Percentiles rank a stretch among this genome's conserved stretches.
Conservation (phyloP, 495 filamentous ascomycete genomes). For the Daldinia childiae region DNA sequence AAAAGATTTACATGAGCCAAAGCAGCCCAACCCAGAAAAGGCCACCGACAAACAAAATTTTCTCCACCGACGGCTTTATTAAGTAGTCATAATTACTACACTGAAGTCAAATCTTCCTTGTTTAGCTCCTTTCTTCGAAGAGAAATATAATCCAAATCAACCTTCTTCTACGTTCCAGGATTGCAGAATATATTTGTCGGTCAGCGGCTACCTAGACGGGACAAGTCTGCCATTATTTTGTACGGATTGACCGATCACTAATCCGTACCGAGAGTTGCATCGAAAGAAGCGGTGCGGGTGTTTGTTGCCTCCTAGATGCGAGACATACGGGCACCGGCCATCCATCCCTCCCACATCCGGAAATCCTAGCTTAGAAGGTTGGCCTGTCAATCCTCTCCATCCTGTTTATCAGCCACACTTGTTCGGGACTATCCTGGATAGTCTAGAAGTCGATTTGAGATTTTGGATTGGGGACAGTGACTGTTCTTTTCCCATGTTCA, state of each 20-base stretch:
- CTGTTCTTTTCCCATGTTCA: conserved; percentile 2
- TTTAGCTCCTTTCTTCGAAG: conserved; percentile 9
- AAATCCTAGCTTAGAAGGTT: conserved; percentile 28
- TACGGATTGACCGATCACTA: conserved; percentile 36
- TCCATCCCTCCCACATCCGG: conserved; percentile 35
- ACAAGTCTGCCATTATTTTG: conserved; percentile 17
- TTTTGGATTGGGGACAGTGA: conserved; percentile 29
- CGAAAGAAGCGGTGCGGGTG: conserved; percentile 28
- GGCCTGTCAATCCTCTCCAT: conserved; percentile 7
- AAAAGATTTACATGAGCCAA: conserved; percentile 23
- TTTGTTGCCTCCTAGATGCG: conserved; percentile 42
- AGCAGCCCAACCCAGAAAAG: conserved; percentile 39
- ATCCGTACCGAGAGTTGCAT: conserved; percentile 28
- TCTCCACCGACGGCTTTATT: conserved; percentile 40
- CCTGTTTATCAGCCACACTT: conserved; percentile 34
- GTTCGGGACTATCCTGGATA: conserved; percentile 25
- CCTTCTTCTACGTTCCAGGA: background rate
- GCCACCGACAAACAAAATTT: conserved; percentile 38
- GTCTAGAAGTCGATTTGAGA: conserved; percentile 33
- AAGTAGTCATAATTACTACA: conserved; percentile 37
- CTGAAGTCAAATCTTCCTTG: conserved; percentile 12
- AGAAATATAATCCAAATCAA: conserved; percentile 2
- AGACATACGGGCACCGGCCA: conserved; percentile 41
- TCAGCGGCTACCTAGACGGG: conserved; percentile 22
- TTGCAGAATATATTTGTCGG: conserved; percentile 15